These are phyloP conservation scores for Alternaria novae-zelandiae DNA, from an alignment of 2,329 filamentous ascomycete genomes.

Conservation along the genomic window DNA sequence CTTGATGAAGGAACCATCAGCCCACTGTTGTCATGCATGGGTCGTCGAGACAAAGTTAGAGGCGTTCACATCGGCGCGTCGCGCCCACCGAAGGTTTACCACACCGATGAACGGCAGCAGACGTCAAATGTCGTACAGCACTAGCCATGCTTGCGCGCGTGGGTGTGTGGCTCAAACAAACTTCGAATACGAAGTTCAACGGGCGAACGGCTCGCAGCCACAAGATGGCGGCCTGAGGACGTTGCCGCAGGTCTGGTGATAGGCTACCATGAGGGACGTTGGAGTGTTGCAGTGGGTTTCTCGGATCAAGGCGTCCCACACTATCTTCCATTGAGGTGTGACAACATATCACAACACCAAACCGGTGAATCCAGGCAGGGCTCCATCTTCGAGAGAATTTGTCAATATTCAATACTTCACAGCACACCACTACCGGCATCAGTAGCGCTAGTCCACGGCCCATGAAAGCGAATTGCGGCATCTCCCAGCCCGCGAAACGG, in stretches of 20 bases:
- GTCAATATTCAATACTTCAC: not conserved
- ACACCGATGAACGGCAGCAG: slow-evolving; percentile 6
- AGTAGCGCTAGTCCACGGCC: not conserved
- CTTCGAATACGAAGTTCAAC: not conserved
- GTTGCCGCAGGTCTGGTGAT: not conserved
- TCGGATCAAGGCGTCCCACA: not conserved
- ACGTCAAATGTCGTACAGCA: slow-evolving; percentile 7
- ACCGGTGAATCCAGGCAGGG: not conserved
- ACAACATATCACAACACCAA: not conserved
- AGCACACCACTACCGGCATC: not conserved
- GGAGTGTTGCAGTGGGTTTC: not conserved
- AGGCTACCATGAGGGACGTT: not conserved
- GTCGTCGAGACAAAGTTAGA: slow-evolving; percentile 3
- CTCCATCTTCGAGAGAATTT: not conserved
- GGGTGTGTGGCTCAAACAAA: slow-evolving; percentile 1
- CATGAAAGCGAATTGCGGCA: slow-evolving; percentile 1
- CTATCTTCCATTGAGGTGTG: not conserved
- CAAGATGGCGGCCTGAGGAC: not conserved
- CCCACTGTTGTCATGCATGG: slow-evolving; percentile 1
- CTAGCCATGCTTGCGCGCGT: not conserved
- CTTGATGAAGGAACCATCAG: not conserved
- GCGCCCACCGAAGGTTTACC: slow-evolving; percentile 4
- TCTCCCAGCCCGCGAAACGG: slow-evolving; percentile 5
- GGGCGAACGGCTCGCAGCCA: slow-evolving; percentile 6
- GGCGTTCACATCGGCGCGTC: not conserved